Percentiles rank a stretch among this genome's conserved stretches.
Evolutionary conservation across 352 stramenopile species (phyloP).

Genomic region (Phytophthora rubi): DNA sequence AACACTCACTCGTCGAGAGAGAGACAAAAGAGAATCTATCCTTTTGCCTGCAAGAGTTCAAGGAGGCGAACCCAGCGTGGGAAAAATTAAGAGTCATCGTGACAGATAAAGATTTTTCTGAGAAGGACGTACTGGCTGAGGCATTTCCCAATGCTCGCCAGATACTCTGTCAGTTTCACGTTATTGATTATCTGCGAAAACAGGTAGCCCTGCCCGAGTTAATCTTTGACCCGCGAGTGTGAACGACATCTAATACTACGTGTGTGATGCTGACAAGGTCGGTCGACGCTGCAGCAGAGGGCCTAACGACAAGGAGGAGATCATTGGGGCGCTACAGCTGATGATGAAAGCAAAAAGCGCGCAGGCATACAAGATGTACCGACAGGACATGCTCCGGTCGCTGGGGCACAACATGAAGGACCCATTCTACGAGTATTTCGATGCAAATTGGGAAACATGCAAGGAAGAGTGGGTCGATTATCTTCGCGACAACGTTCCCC

Average conservation of each 20-base stretch:
- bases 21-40: constrained; percentile 14
- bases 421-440: constrained; percentile 14
- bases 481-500: constrained; percentile 1
- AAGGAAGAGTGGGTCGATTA: constrained; percentile 19
- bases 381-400: constrained; percentile 1
- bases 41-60: constrained; percentile 13
- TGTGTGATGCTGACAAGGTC: constrained; percentile 9
- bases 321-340: constrained; percentile 2
- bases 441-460: constrained; percentile 16
- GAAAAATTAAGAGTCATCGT: constrained; percentile 15
- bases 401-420: constrained; percentile 6
- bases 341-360: constrained; percentile 16
- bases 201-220: constrained; percentile 7
- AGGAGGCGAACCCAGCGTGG: constrained; percentile 15
- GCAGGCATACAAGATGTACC: not conserved
- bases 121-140: constrained; percentile 19
- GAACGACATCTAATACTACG: not conserved
- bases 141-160: constrained; percentile 12
- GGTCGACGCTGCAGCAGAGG: not conserved
- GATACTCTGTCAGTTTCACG: constrained; percentile 19
- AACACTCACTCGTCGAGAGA: constrained; percentile 17
- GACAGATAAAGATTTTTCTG: constrained; percentile 22
- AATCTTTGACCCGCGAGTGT: not conserved
- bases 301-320: not conserved
- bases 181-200: constrained; percentile 10